Evolutionary conservation across 306 rosid genomes (phyloP).

Genomic region (Abrus precatorius): DNA sequence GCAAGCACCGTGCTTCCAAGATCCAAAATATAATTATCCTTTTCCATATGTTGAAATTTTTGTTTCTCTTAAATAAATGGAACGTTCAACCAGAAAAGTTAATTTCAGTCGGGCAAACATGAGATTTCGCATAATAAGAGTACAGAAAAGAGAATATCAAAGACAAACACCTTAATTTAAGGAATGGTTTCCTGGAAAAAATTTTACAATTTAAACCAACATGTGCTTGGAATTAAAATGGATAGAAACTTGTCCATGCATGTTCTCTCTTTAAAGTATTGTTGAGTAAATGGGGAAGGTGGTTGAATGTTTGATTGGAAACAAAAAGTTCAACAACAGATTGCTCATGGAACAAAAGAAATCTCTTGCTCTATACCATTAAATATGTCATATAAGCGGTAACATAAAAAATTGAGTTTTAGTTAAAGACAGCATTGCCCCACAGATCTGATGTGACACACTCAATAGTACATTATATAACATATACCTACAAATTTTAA

Average conservation of each 20-base stretch:
- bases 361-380: not conserved
- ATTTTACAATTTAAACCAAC: constrained; percentile 9
- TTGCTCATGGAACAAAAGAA: not conserved
- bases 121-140: not conserved
- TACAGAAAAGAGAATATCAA: not conserved
- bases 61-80: not conserved
- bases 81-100: not conserved
- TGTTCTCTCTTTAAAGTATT: not conserved
- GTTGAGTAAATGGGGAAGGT: not conserved
- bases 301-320: constrained; percentile 25
- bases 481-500: not conserved
- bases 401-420: not conserved
- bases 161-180: not conserved
- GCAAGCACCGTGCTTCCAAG: constrained; percentile 17
- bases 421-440: not conserved
- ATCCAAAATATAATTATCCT: not conserved
- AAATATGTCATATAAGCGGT: not conserved
- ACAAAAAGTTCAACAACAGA: not conserved
- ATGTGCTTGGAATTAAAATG: not conserved
- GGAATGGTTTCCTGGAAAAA: not conserved
- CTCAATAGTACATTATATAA: not conserved
- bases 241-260: not conserved
- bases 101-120: no score
- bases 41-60: not conserved
- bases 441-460: constrained; percentile 23